These are phyloP conservation scores for Cytospora chrysosperma DNA, from an alignment of 2,329 filamentous ascomycete genomes.

Conservation along the genomic window DNA sequence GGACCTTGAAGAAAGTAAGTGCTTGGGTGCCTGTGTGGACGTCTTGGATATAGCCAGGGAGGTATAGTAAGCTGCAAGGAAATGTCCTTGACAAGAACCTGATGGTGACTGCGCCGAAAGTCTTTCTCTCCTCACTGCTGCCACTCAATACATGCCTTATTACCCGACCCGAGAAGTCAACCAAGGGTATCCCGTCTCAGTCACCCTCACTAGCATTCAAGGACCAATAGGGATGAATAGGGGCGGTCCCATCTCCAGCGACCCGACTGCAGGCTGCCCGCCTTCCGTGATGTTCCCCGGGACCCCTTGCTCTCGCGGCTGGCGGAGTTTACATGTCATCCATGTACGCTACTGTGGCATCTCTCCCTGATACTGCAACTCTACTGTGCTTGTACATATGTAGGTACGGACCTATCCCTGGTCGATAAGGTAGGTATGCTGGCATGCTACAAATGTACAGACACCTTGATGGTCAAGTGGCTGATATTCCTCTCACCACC, in stretches of 20 bases:
- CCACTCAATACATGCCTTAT: neutral
- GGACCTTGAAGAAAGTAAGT: too few relatives aligned
- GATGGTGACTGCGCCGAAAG: too few relatives aligned
- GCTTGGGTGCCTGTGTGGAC: too few relatives aligned
- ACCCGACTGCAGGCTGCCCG: conserved; percentile 18
- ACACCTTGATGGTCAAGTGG: neutral
- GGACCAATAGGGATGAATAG: neutral
- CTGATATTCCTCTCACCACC: neutral
- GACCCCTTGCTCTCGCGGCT: conserved; percentile 8
- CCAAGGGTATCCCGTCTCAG: neutral
- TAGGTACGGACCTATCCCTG: neutral
- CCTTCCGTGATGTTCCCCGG: conserved; percentile 21
- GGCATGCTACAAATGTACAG: too few relatives aligned
- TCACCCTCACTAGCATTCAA: neutral
- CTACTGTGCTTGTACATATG: too few relatives aligned
- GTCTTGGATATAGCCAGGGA: too few relatives aligned
- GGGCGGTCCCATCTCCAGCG: neutral
- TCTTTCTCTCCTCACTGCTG: neutral
- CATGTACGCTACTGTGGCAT: too few relatives aligned
- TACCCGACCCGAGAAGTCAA: neutral
- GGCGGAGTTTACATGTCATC: neutral
- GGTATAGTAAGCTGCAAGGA: too few relatives aligned
- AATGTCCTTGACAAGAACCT: too few relatives aligned
- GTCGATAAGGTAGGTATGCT: neutral
- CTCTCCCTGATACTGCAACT: neutral